Evolutionary conservation across 225 moss, liverwort and hornwort genomes (phyloP).

Genomic region (Anthoceros angustus): DNA sequence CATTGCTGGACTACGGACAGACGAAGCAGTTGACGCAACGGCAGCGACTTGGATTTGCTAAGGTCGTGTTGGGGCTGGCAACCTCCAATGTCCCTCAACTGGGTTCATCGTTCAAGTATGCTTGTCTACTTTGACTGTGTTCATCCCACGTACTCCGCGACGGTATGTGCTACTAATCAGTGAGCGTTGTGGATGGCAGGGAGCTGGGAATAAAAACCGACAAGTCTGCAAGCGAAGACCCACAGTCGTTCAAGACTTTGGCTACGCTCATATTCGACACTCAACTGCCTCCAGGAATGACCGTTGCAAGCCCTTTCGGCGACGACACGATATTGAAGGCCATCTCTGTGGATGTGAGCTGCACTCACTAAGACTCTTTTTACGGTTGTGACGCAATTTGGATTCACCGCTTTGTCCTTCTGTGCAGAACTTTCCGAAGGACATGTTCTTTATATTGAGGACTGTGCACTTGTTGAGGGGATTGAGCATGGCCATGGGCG

Average conservation of each 20-base stretch:
- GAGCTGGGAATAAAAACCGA: constrained; percentile 60
- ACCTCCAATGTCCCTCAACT: constrained; percentile 37
- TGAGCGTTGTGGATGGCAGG: constrained; percentile 15
- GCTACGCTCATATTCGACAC: constrained; percentile 72
- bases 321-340: constrained; percentile 46
- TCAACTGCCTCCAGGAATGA: constrained; percentile 53
- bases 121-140: neutral
- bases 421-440: constrained; percentile 66
- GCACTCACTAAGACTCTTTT: too few species aligned
- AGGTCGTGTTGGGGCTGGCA: constrained; percentile 54
- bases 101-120: constrained; percentile 39
- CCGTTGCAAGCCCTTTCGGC: constrained; percentile 43
- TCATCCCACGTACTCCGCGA: neutral
- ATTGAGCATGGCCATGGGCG: constrained; percentile 68
- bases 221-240: constrained; percentile 27
- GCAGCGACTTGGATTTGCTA: constrained; percentile 50
- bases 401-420: constrained; percentile 4
- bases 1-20: constrained; percentile 83
- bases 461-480: constrained; percentile 76
- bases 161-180: neutral
- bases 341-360: constrained; percentile 54
- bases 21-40: constrained; percentile 60
- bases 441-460: constrained; percentile 72
- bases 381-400: neutral
- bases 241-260: constrained; percentile 39